Evolutionary conservation across 2,329 filamentous ascomycete species (phyloP), one percentile per base, ranked within the genome.

Genomic region (Aureobasidium sp.): DNA sequence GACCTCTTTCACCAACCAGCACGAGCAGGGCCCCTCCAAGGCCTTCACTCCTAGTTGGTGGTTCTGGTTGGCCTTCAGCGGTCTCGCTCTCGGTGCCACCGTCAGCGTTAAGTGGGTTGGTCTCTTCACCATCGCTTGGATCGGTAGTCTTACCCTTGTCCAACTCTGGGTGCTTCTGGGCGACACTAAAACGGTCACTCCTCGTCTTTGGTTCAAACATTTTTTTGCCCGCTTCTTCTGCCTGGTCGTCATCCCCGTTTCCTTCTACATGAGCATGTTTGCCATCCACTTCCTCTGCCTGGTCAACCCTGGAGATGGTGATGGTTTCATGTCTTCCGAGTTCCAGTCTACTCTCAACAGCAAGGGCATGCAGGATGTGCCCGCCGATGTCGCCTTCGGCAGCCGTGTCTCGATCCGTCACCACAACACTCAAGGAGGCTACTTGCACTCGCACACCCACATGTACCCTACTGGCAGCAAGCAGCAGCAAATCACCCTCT

Each of bases 261-360:
- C 85, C 39, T 96, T 99, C 78, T 99, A 99, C 79, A 87, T 97
- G 81, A 87, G 85, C 71, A 96, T 97, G 90, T 99, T 99, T 71
- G 92, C 85, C 59, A 95, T 99, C 70, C 94, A 99, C 80, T 99
- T 99, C 77, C 68, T 92, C 68, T 95, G 90, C 80, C 83, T 99
- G 45, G 84, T 88, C 64, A 99, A 99, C 77, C 94, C 94, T 31
- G 94, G 94, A 64, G 94, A 99, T 58, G 94, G 94, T 61, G 94
- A 99, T 75, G 94, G 94, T 61, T 99, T 99, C 81, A 99, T 99
- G 94, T 97, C 92, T 72, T 96, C 93, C 61, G 94, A 99, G 73
- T 99, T 99, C 81, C 94, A 99, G 78, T 89, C 94, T 36, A 97
- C 94, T 2, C 81, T 99, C 67, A 99, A 97, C 79, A 92, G 87